Conservation (phyloP, 441 rosid species). For the Erodium chrysanthum region DNA sequence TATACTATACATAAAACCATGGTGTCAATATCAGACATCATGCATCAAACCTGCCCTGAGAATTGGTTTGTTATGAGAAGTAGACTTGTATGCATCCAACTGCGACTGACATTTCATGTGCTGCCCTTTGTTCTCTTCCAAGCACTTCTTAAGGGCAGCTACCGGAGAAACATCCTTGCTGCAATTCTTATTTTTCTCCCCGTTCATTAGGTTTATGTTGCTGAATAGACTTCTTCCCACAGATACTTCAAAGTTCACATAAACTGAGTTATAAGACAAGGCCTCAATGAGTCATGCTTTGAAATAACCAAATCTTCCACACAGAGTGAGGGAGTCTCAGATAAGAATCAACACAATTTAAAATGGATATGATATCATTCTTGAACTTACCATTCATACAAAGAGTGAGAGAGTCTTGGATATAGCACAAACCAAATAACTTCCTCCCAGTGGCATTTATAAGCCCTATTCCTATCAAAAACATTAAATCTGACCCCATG, state of each 20-base stretch:
- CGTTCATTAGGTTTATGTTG: background rate
- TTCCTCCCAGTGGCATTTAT: background rate
- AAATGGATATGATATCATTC: background rate
- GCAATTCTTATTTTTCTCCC: background rate
- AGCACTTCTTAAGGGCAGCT: slow-evolving; percentile 1
- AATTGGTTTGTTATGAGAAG: slow-evolving; percentile 2
- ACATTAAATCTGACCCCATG: background rate
- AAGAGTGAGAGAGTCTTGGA: background rate
- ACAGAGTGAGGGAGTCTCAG: background rate
- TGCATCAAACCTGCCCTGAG: slow-evolving; percentile 10
- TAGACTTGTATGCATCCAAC: slow-evolving; percentile 4
- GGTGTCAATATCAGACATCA: background rate
- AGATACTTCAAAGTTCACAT: no score
- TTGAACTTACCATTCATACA: background rate
- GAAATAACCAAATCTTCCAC: no score
- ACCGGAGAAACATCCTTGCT: background rate
- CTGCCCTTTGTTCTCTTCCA: slow-evolving; percentile 5
- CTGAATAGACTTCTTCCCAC: no score
- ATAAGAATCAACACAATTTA: background rate
- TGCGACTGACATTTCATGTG: slow-evolving; percentile 5
- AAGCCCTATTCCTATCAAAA: background rate
- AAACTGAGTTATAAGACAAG: no score
- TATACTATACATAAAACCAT: background rate
- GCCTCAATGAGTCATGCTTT: no score
- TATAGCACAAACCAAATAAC: background rate